Evolutionary conservation across 441 rosid species (phyloP).

Genomic region (Viola pubescens): DNA sequence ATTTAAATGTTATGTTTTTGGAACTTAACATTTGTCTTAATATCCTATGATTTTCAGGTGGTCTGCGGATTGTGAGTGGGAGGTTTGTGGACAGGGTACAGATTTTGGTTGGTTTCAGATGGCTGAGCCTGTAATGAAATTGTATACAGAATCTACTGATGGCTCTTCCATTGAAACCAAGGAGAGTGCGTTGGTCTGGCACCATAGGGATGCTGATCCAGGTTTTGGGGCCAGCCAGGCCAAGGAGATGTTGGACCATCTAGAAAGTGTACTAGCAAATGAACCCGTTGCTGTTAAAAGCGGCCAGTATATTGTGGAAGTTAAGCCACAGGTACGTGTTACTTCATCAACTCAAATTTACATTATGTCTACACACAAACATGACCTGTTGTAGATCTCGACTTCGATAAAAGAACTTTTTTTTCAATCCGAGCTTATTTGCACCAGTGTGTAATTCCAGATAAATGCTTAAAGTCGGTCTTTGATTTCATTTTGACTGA

Average conservation of each 20-base stretch:
- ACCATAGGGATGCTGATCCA: conserved; percentile 62
- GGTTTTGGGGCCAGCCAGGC: conserved; percentile 74
- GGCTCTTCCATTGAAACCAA: conserved; percentile 61
- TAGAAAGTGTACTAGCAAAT: conserved; percentile 67
- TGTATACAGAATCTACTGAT: conserved; percentile 68
- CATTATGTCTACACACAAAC: too few species aligned
- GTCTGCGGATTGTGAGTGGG: conserved; percentile 41
- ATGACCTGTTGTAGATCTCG: too few species aligned
- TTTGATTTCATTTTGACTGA: too few species aligned
- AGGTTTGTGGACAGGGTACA: conserved; percentile 36
- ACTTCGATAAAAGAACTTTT: too few species aligned
- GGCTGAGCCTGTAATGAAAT: conserved; percentile 63
- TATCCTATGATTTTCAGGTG: conserved; percentile 33
- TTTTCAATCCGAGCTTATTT: too few species aligned
- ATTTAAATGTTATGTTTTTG: background rate
- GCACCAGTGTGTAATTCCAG: too few species aligned
- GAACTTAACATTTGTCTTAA: background rate
- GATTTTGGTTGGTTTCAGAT: conserved; percentile 67
- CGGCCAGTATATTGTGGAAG: conserved; percentile 69
- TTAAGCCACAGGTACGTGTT: conserved; percentile 56
- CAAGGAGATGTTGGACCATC: conserved; percentile 68
- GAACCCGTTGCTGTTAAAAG: conserved; percentile 68
- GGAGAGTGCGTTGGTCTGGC: conserved; percentile 77
- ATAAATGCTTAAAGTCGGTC: too few species aligned
- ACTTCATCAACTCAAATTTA: background rate